A percentile compares a stretch with the other conserved stretches of the same genome.
These are phyloP conservation scores for Clathrospora elynae DNA, from an alignment of 2,329 filamentous ascomycete genomes.

Conservation along the genomic window DNA sequence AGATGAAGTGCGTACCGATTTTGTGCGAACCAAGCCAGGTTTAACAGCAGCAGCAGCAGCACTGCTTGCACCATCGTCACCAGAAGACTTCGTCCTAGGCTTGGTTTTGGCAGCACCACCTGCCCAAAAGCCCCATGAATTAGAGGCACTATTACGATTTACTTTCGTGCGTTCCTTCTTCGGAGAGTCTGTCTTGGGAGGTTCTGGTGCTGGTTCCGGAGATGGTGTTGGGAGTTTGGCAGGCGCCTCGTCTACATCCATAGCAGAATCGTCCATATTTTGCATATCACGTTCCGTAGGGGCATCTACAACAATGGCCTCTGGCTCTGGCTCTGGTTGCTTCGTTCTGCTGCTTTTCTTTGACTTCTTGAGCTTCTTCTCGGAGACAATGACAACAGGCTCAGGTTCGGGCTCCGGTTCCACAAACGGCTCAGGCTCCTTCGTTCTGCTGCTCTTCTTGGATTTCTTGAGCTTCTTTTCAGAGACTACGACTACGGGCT, in stretches of 20 bases:
- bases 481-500: constrained; percentile 33
- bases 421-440: constrained; percentile 27
- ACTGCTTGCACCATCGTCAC: constrained; percentile 36
- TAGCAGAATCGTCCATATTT: constrained; percentile 29
- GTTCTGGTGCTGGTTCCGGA: constrained; percentile 49
- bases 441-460: constrained; percentile 38
- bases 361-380: constrained; percentile 29
- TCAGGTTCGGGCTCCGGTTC: constrained; percentile 27
- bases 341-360: constrained; percentile 39
- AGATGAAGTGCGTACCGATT: constrained; percentile 57
- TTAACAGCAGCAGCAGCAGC: constrained; percentile 40
- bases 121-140: constrained; percentile 79
- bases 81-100: constrained; percentile 40
- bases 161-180: constrained; percentile 79
- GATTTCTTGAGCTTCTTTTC: constrained; percentile 31
- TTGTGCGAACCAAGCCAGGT: constrained; percentile 58
- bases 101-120: constrained; percentile 56
- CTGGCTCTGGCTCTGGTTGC: constrained; percentile 30
- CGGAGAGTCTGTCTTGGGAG: constrained; percentile 55
- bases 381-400: constrained; percentile 23
- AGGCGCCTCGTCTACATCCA: constrained; percentile 37
- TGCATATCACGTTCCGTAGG: constrained; percentile 26
- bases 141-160: constrained; percentile 68
- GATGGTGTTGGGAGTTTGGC: constrained; percentile 55
- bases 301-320: constrained; percentile 27